Evolutionary conservation across 108 stramenopile genomes (phyloP).

Genomic region (Cyclotella atomus): DNA sequence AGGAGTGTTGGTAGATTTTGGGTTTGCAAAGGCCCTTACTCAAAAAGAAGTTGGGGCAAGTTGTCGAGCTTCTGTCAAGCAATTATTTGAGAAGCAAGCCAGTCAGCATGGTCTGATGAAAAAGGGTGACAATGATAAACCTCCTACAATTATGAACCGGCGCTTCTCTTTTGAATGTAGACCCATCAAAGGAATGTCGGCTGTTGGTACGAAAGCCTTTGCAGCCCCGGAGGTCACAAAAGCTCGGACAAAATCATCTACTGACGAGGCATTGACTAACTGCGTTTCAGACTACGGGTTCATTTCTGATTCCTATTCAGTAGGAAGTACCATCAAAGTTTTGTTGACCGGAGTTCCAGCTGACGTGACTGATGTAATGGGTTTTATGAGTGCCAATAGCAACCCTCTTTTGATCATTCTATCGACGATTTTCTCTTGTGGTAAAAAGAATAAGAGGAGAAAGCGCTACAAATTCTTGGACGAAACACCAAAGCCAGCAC

Average conservation of each 20-base stretch:
- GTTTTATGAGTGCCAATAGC: constrained; percentile 23
- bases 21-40: constrained; percentile 79
- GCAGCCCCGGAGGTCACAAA: constrained; percentile 77
- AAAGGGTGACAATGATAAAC: neutral
- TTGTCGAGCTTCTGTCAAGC: constrained; percentile 21
- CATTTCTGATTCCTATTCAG: constrained; percentile 83
- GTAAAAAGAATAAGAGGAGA: constrained; percentile 21
- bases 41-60: constrained; percentile 52
- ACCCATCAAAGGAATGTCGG: constrained; percentile 50
- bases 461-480: constrained; percentile 44
- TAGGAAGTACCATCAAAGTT: constrained; percentile 79
- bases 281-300: constrained; percentile 88
- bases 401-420: constrained; percentile 9
- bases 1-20: constrained; percentile 85
- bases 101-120: neutral
- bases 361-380: constrained; percentile 45
- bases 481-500: constrained; percentile 70
- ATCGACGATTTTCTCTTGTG: constrained; percentile 29
- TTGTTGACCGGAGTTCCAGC: constrained; percentile 83
- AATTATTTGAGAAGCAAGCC: constrained; percentile 32
- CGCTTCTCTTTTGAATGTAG: constrained; percentile 8
- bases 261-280: constrained; percentile 51
- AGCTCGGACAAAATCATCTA: constrained; percentile 17
- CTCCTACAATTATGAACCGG: neutral
- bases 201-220: constrained; percentile 78